Evolutionary conservation across 495 filamentous ascomycete genomes (phyloP).

Genomic region (Neurospora sp.): DNA sequence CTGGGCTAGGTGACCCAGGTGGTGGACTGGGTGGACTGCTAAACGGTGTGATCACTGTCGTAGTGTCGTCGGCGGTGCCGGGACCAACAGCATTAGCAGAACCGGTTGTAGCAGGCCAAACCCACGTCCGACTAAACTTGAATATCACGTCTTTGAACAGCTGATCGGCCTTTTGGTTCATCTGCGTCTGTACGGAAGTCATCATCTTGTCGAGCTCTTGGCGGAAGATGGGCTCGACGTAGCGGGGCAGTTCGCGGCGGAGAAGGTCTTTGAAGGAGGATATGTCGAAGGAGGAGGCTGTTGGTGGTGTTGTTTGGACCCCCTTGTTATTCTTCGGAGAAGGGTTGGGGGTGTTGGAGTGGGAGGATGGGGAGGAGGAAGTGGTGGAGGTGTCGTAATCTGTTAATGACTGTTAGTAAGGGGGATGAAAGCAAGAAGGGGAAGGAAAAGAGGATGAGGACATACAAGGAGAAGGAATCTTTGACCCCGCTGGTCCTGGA

Average conservation of each 20-base stretch:
- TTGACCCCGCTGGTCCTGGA: neutral
- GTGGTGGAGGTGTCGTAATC: neutral
- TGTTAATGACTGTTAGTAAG: too few species aligned
- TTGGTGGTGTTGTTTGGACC: neutral
- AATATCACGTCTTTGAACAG: conserved; percentile 10
- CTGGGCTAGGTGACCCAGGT: neutral
- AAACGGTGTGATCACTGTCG: neutral
- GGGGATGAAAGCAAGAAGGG: too few species aligned
- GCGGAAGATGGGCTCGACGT: conserved; percentile 11
- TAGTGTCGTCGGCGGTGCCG: neutral
- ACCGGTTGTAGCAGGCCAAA: neutral
- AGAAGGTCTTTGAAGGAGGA: conserved; percentile 8
- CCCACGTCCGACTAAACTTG: conserved; percentile 9
- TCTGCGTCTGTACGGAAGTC: conserved; percentile 6
- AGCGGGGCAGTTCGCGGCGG: conserved; percentile 9
- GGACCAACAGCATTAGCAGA: neutral
- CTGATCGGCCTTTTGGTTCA: conserved; percentile 10
- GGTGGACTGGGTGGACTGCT: neutral
- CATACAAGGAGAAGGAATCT: neutral
- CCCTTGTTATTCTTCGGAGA: neutral
- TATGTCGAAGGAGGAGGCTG: neutral
- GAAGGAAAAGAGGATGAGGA: neutral
- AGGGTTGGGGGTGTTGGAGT: neutral
- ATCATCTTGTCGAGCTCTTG: conserved; percentile 16
- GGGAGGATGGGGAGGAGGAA: neutral